A percentile compares a stretch with the other conserved stretches of the same genome.
Evolutionary conservation across 495 filamentous ascomycete species (phyloP).

Genomic region (Hypomontagnella submonticulosa): DNA sequence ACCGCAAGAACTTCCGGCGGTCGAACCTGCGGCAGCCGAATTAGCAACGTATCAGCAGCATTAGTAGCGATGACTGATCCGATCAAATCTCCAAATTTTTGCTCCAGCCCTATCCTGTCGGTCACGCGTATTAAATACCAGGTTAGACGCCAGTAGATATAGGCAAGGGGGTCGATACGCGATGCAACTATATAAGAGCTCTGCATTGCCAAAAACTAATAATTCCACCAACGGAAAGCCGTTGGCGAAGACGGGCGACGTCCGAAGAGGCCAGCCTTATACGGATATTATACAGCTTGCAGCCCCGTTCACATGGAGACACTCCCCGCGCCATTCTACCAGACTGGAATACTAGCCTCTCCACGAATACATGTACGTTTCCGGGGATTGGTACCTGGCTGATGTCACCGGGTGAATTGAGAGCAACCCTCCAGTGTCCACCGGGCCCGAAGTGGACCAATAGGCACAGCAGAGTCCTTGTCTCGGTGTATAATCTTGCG

Average conservation of each 20-base stretch:
- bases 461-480: constrained; percentile 9
- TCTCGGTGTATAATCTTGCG: constrained; percentile 36
- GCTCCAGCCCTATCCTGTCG: no score
- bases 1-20: constrained; percentile 2
- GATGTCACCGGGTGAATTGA: constrained; percentile 32
- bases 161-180: constrained; percentile 1
- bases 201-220: neutral
- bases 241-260: neutral
- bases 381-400: constrained; percentile 11
- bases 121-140: no score
- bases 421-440: neutral
- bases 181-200: neutral
- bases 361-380: neutral
- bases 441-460: constrained; percentile 18
- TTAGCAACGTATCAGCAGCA: neutral
- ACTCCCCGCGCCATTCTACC: constrained; percentile 3
- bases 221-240: neutral
- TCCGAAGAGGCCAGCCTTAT: neutral
- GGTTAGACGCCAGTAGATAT: neutral
- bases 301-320: neutral
- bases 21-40: constrained; percentile 5
- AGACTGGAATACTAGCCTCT: constrained; percentile 1
- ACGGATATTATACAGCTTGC: constrained; percentile 1
- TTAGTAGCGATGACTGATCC: neutral
- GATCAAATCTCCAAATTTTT: neutral